Base-by-base conservation (phyloP, 768 basidiomycete species). In the Mycena rosella region DNA sequence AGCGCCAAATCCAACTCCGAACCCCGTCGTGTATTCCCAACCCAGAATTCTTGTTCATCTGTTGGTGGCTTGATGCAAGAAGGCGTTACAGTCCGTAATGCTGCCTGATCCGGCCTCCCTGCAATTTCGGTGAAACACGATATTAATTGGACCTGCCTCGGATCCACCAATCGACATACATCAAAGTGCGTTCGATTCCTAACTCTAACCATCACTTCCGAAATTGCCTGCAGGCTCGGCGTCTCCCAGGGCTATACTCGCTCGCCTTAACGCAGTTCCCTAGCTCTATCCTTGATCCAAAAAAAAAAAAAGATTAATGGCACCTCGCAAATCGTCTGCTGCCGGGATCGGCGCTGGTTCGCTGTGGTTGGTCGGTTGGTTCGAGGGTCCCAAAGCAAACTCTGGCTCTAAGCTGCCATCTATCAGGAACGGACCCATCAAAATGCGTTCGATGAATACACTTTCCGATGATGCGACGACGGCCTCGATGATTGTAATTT, bases 391-490 rank as follows among this genome's bases (percentile, higher is more conserved):
- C 34, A 38, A 48, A 56, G 22, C 55, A 65, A 65, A 11, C 56
- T 65, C 63, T 52, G 47, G 56, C 63, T 65, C 63, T 45, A 59
- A 44, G 48, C 63, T 52, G 42, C 48, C 56, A 65, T 65, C 63
- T 65, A 65, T 59, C 63, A 52, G 47, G 54, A 40, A 26, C 34
- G 42, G 45, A 44, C 17, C 56, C 38, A 65, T 59, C 49, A 24
- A 52, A 59, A 59, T 40, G 56, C 63, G 55, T 45, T 52, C 56
- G n/a, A 40, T 64, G 63, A 44, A 57, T 57, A 64, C 55, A 11
- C 54, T 64, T 57, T 36, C 45, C n/a, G 38, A 40, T 40, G 38
- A 34, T 34, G 32, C 32, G 11, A 29, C 27, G 62, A 47, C 62
- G 53, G 24, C 2, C 20, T 20, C 55, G 48, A 64, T 51, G 55